phyloP scores from a whole-genome alignment of 306 rosid species.

The Lablab purpureus region DNA sequence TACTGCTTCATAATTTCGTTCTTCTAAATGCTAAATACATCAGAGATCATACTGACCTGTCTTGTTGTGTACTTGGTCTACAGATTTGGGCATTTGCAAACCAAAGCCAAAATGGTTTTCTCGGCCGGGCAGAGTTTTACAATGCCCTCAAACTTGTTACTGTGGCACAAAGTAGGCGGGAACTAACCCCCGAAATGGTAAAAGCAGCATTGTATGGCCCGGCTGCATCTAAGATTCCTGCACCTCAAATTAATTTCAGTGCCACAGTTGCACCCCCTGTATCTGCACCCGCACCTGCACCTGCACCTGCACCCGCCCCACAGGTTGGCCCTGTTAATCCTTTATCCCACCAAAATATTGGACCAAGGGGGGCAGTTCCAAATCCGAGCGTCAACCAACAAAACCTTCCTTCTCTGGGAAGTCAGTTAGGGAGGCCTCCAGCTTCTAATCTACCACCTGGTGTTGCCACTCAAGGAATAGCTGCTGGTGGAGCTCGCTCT shows the following conservation, averaged over 20 bases:
- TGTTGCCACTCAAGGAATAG: constrained; percentile 59
- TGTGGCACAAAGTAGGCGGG: constrained; percentile 96
- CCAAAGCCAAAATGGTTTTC: constrained; percentile 76
- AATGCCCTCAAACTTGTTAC: constrained; percentile 98
- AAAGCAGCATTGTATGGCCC: constrained; percentile 94
- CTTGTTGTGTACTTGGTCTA: constrained; percentile 17
- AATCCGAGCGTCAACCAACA: constrained; percentile 53
- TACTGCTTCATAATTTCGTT: constrained; percentile 2
- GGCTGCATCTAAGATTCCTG: constrained; percentile 93
- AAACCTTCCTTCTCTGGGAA: constrained; percentile 55
- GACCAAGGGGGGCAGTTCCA: constrained; percentile 61
- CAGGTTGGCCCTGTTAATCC: constrained; percentile 55
- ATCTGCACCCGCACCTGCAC: constrained; percentile 48
- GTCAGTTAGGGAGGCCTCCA: constrained; percentile 61
- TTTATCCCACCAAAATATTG: constrained; percentile 59
- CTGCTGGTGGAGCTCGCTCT: constrained; percentile 54
- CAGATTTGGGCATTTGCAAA: constrained; percentile 95
- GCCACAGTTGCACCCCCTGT: constrained; percentile 61
- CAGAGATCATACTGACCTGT: not conserved
- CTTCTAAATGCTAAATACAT: constrained; percentile 12
- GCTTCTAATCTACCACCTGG: constrained; percentile 51
- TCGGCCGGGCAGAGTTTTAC: constrained; percentile 90
- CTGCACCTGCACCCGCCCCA: constrained; percentile 52
- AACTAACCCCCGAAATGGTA: constrained; percentile 84
- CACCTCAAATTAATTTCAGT: constrained; percentile 78